Evolutionary conservation across 2,329 filamentous ascomycete genomes (phyloP).

Genomic region (Fusarium algeriense): DNA sequence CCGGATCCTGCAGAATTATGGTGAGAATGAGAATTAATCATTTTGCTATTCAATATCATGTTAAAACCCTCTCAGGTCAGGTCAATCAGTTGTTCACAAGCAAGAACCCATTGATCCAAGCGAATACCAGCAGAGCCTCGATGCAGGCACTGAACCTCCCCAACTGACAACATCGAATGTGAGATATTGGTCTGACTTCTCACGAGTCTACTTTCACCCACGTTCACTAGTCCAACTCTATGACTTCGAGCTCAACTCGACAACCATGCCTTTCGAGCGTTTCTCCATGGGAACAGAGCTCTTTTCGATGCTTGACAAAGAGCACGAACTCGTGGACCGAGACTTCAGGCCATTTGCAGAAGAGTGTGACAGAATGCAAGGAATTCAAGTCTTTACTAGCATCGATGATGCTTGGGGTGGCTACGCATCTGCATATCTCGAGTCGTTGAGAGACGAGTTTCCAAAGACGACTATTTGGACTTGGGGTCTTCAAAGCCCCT

Average conservation of each 20-base stretch:
- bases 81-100: conserved; percentile 75
- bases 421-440: conserved; percentile 78
- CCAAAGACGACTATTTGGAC: conserved; percentile 89
- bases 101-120: conserved; percentile 75
- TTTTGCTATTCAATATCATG: background rate
- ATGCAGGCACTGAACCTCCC: conserved; percentile 76
- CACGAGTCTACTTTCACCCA: conserved; percentile 91
- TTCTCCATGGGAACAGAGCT: conserved; percentile 87
- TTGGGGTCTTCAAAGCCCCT: conserved; percentile 81
- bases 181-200: conserved; percentile 98
- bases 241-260: conserved; percentile 86
- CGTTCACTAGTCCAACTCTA: conserved; percentile 87
- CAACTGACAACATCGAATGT: conserved; percentile 76
- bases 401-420: conserved; percentile 86
- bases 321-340: conserved; percentile 89
- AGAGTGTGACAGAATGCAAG: conserved; percentile 93
- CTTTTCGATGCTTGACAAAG: conserved; percentile 78
- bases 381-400: conserved; percentile 80
- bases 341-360: conserved; percentile 90
- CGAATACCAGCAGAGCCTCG: conserved; percentile 83
- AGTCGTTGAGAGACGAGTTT: conserved; percentile 88
- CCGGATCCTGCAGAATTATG: conserved; percentile 51
- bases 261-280: conserved; percentile 87
- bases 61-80: conserved; percentile 64
- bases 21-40: conserved; percentile 44